Evolutionary conservation across 768 basidiomycete species (phyloP).

Genomic region (Mycena metata): DNA sequence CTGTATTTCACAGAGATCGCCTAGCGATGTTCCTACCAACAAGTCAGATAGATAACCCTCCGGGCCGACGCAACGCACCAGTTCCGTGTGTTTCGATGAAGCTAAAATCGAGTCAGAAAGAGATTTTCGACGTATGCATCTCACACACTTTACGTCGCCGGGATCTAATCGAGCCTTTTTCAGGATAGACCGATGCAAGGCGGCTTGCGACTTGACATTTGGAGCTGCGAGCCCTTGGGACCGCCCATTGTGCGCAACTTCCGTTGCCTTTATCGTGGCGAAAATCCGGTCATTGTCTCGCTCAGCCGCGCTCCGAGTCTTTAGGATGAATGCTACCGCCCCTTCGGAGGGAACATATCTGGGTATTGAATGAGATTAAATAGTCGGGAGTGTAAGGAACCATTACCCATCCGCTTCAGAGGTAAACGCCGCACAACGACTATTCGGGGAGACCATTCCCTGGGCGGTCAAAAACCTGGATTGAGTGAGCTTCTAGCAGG

Average conservation of each 20-base stretch:
- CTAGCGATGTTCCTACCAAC: constrained; percentile 25
- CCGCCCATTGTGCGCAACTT: constrained; percentile 33
- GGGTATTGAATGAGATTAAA: not conserved
- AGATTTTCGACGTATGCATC: not conserved
- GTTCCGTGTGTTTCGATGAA: constrained; percentile 31
- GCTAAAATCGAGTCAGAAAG: not conserved
- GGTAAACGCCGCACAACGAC: constrained; percentile 34
- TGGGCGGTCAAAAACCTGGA: constrained; percentile 35
- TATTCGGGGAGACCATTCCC: constrained; percentile 32
- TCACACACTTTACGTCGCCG: constrained; percentile 22
- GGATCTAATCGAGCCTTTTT: constrained; percentile 26
- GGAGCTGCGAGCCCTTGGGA: constrained; percentile 37
- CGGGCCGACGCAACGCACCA: constrained; percentile 9
- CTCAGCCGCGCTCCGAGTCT: constrained; percentile 26
- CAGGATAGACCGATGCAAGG: constrained; percentile 22
- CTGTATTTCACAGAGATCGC: constrained; percentile 37
- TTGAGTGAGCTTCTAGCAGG: not conserved
- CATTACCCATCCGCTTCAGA: constrained; percentile 34
- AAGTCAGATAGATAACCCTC: not conserved
- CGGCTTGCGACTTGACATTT: constrained; percentile 29
- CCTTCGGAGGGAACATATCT: constrained; percentile 38
- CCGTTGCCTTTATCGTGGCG: constrained; percentile 24
- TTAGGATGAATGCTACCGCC: constrained; percentile 32
- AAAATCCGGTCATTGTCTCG: constrained; percentile 29
- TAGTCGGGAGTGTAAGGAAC: no score